A percentile compares a stretch with the other conserved stretches of the same genome.
Conservation (phyloP, 805 yeast genomes). For the Candida coleopterorum region DNA sequence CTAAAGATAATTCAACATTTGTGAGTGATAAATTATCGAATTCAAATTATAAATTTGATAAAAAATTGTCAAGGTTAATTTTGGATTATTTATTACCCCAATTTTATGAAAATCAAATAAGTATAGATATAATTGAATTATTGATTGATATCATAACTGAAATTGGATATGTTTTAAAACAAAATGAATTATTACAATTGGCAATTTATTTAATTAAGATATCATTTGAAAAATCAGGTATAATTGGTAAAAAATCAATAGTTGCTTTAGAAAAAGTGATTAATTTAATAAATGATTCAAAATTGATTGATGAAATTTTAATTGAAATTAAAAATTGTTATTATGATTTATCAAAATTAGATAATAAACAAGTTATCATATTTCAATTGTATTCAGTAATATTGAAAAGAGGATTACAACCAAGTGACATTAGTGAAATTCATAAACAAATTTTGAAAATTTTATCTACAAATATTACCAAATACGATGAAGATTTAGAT, state of each 20-base stretch:
- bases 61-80: slow-evolving; percentile 22
- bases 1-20: slow-evolving; percentile 23
- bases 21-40: slow-evolving; percentile 10
- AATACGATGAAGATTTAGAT: slow-evolving; percentile 32
- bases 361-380: slow-evolving; percentile 5
- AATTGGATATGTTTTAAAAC: slow-evolving; percentile 39
- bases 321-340: background rate
- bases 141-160: slow-evolving; percentile 50
- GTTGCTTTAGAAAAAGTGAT: slow-evolving; percentile 43
- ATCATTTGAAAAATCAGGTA: slow-evolving; percentile 36
- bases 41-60: slow-evolving; percentile 9
- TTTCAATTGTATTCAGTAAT: slow-evolving; percentile 14
- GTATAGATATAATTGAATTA: slow-evolving; percentile 58
- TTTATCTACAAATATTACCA: slow-evolving; percentile 13
- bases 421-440: slow-evolving; percentile 10
- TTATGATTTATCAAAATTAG: background rate
- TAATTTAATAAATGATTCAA: slow-evolving; percentile 15
- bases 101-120: slow-evolving; percentile 27
- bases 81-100: slow-evolving; percentile 36
- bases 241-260: slow-evolving; percentile 47
- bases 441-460: slow-evolving; percentile 16
- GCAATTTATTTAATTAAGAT: slow-evolving; percentile 28
- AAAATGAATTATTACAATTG: slow-evolving; percentile 27
- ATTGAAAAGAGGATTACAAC: slow-evolving; percentile 11
- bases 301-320: slow-evolving; percentile 2